Base-by-base conservation (phyloP, 768 basidiomycete genomes). In the Tulasnella sp. region DNA sequence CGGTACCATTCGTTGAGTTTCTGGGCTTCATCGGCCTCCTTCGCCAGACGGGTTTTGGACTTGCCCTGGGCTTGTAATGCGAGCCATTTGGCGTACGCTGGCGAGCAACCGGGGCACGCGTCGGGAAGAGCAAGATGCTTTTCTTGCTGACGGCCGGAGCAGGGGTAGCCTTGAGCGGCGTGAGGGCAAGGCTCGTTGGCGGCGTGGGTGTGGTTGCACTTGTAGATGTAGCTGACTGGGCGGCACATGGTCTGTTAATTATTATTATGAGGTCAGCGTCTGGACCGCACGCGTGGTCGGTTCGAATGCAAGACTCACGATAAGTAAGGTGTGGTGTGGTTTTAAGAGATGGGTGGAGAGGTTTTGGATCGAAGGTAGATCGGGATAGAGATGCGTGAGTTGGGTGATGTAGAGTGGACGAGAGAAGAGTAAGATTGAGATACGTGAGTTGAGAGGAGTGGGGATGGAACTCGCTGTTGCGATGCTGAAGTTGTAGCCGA, bases 81-180 rank as follows among this genome's bases (percentile, higher is more conserved):
- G 22, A 72, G 39, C 71, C 71, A 72, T 44, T 72, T 72, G 35
- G 64, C 59, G 35, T 72, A 72, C 36, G 71, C 71, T 17, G 71
- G 71, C 9, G 62, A 39, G 62, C 71, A 72, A 72, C 62, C 64
- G 64, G 71, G 71, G 71, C 71, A 72, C 5, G 62, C 39, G 32
- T 72, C 71, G 71, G 71, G 64, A 34, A 72, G 71, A 39, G 71
- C 71, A 62, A 72, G 71, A 29, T 72, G 62, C 71, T 72, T 72
- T 47, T 72, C 71, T 35, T 22, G 35, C 36, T 63, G 52, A 19
- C 62, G 62, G 19, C 71, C 71, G 7, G 71, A 37, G 71, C 71
- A 72, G 5, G 71, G 39, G 71, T 41, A 64, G 37, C 71, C 71
- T 32, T 19, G 19, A 40, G 62, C 62, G 35, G 64, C 62, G 64